Percentiles rank a stretch among this genome's conserved stretches.
phyloP scores from a whole-genome alignment of 345 rosid genomes.

The Balakata baccata region DNA sequence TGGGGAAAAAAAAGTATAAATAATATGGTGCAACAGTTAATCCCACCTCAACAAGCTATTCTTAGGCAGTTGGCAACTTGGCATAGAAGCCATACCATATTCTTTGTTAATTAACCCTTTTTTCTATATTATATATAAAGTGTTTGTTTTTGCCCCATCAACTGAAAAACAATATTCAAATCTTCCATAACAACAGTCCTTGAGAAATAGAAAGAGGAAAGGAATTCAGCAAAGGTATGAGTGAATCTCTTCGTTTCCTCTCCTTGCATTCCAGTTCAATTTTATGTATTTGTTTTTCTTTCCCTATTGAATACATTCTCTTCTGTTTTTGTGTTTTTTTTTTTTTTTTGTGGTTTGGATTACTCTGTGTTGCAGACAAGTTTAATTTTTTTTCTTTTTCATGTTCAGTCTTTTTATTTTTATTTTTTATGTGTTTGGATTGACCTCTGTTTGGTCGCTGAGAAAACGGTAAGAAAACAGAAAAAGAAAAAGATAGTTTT shows the following conservation, averaged over 20 bases:
- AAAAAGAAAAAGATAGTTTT: slow-evolving; percentile 9
- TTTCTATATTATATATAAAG: background rate
- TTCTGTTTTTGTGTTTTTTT: too few species aligned
- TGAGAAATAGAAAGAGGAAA: background rate
- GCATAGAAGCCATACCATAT: slow-evolving; percentile 6
- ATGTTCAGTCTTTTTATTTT: background rate
- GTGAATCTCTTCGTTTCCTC: slow-evolving; percentile 9
- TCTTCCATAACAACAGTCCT: slow-evolving; percentile 2
- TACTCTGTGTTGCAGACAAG: background rate
- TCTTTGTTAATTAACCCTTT: background rate
- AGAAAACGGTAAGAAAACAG: slow-evolving; percentile 32
- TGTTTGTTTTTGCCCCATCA: background rate
- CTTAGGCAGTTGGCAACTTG: slow-evolving; percentile 34
- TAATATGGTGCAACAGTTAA: slow-evolving; percentile 15
- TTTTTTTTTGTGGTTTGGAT: background rate
- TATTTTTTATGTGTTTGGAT: background rate
- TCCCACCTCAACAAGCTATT: slow-evolving; percentile 36
- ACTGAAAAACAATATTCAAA: background rate
- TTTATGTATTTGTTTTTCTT: background rate
- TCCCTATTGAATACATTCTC: slow-evolving; percentile 3
- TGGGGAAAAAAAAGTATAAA: background rate
- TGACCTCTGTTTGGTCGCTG: slow-evolving; percentile 44
- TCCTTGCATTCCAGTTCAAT: background rate
- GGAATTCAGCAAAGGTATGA: slow-evolving; percentile 14
- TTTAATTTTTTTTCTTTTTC: background rate